Conservation (phyloP, 805 yeast species). For the Tetrapisispora arboricola region DNA sequence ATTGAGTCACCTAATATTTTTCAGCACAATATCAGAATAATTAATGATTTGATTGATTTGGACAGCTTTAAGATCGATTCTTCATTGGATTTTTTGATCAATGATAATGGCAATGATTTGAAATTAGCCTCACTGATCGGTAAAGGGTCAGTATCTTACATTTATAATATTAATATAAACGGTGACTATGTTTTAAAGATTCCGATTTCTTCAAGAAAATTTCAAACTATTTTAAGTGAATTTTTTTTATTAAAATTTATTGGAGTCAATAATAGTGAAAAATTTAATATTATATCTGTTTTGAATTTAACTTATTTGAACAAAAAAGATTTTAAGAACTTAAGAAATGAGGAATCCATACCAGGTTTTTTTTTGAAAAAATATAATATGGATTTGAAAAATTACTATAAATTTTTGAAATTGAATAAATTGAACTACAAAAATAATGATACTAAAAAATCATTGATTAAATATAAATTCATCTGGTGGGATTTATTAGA, state of each 20-base stretch:
- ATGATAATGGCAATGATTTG: background rate
- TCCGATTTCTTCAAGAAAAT: slow-evolving; percentile 8
- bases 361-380: slow-evolving; percentile 11
- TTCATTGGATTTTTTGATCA: background rate
- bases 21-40: background rate
- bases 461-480: background rate
- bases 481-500: slow-evolving; percentile 9
- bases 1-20: background rate
- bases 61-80: background rate
- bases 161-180: slow-evolving; percentile 5
- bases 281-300: background rate
- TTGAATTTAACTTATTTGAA: slow-evolving; percentile 5
- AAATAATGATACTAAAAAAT: background rate
- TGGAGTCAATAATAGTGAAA: background rate
- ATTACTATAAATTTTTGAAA: slow-evolving; percentile 5
- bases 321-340: slow-evolving; percentile 5
- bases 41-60: no score
- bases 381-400: slow-evolving; percentile 7
- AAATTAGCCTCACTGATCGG: slow-evolving; percentile 4
- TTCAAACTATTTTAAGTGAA: slow-evolving; percentile 9
- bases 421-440: background rate
- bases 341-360: slow-evolving; percentile 5
- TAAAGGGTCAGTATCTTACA: slow-evolving; percentile 11
- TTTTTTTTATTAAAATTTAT: slow-evolving; percentile 7
- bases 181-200: slow-evolving; percentile 8